Evolutionary conservation across 345 rosid species (phyloP).

Genomic region (Geranium brycei): DNA sequence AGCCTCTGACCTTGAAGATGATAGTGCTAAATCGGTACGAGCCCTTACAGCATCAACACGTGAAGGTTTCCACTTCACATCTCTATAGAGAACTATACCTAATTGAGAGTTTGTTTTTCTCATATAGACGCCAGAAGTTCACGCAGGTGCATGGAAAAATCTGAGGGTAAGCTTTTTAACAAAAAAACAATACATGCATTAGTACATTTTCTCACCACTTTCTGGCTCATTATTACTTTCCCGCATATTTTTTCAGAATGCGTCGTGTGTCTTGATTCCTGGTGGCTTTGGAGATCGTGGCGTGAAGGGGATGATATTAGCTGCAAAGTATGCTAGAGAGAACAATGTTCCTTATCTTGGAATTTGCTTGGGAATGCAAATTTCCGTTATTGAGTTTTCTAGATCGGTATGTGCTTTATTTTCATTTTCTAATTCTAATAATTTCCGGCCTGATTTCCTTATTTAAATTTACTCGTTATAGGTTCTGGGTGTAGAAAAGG

Average conservation of each 20-base stretch:
- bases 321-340: constrained; percentile 89
- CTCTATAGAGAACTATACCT: neutral
- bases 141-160: constrained; percentile 77
- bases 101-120: neutral
- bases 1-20: constrained; percentile 95
- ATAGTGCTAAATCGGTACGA: constrained; percentile 50
- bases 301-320: constrained; percentile 84
- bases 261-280: constrained; percentile 82
- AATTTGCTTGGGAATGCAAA: constrained; percentile 98
- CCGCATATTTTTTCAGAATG: constrained; percentile 39
- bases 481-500: constrained; percentile 70
- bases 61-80: neutral
- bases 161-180: constrained; percentile 43
- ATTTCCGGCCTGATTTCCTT: neutral
- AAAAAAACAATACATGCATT: neutral
- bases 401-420: constrained; percentile 49
- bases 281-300: constrained; percentile 99
- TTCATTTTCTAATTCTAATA: constrained; percentile 1
- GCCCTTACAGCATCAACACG: constrained; percentile 6
- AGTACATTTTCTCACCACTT: neutral
- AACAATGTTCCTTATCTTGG: constrained; percentile 82
- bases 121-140: constrained; percentile 67
- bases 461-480: constrained; percentile 16
- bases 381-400: constrained; percentile 88
- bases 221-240: neutral